These are phyloP conservation scores for Lichtheimia corymbifera DNA, from an alignment of 371 early-diverging fungal species.

Conservation along the genomic window DNA sequence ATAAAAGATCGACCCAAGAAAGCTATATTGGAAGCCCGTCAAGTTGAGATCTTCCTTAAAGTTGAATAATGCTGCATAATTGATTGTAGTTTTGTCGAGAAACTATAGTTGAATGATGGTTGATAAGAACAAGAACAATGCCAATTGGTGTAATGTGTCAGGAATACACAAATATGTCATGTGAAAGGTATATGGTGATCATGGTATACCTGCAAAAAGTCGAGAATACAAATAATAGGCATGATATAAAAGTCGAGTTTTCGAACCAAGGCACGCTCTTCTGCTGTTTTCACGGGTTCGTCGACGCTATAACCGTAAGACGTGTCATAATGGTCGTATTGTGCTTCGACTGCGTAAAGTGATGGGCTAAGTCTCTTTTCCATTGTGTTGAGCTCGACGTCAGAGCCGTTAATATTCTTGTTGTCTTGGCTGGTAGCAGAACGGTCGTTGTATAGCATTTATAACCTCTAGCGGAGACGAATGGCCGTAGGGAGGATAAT, in stretches of 20 bases:
- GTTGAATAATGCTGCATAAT: constrained; percentile 31
- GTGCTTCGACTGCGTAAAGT: constrained; percentile 2
- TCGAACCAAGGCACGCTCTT: constrained; percentile 34
- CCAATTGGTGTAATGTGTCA: background rate
- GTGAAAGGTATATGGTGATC: constrained; percentile 1
- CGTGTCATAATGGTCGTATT: constrained; percentile 8
- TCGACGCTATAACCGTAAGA: constrained; percentile 16
- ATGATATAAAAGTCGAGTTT: constrained; percentile 37
- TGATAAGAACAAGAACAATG: background rate
- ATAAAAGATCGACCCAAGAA: constrained; percentile 41
- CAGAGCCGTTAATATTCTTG: background rate
- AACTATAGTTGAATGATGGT: constrained; percentile 19
- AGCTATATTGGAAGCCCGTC: constrained; percentile 28
- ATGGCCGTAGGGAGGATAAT: too few species aligned
- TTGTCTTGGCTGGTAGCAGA: background rate
- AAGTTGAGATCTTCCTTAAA: constrained; percentile 32
- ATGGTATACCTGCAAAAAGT: constrained; percentile 39
- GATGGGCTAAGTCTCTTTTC: constrained; percentile 10
- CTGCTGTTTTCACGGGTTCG: constrained; percentile 10
- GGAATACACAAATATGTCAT: too few species aligned
- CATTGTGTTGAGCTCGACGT: constrained; percentile 13
- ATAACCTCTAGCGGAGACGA: too few species aligned
- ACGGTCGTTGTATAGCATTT: constrained; percentile 1
- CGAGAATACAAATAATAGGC: constrained; percentile 39
- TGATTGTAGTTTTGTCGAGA: constrained; percentile 46